Base-by-base conservation (phyloP, 768 basidiomycete genomes). In the Amanita phalloides region DNA sequence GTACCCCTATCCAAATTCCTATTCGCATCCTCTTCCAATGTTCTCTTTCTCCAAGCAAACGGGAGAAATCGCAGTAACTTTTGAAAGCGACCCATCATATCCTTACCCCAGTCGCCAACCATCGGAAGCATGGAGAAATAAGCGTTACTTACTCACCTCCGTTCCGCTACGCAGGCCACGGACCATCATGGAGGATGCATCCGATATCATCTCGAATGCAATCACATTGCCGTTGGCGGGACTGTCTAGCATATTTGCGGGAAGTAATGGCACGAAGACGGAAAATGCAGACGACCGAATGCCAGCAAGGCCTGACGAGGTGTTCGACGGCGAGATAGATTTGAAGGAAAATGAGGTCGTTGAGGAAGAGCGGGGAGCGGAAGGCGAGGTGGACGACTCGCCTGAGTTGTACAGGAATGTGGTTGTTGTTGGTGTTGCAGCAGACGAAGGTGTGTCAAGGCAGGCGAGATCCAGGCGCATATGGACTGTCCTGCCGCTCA, bases 381-480 rank as follows among this genome's bases (percentile, higher is more conserved):
- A 89, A 53, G 82, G 76, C 2, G 87, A 89, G 62, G 77, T 82
- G 11, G 89, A 92, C 59, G 83, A 91, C 61, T 82, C 84, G 11
- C 69, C 68, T 3, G 82, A 85, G 41, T 60, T 62, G 37, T 66
- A 70, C 11, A 71, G 89, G 57, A 67, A 69, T 39, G 76, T 87
- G 20, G 70, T 78, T 50, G 65, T 83, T 49, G 60, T 72, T 28
- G 69, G 73, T 37, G 71, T 78, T 51, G 44, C 55, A 3, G 58
- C 64, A 1, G 54, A 56, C 6, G 68, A 69, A 55, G 67, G 57
- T 54, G 48, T 67, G 33, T 61, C 61, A 7, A 62, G 65, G 26
- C 60, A 67, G 54, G 65, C 69, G 26, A 66, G 61, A 55, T 60
- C 61, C 30, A 61, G 73, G 48, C 63, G 73, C 51, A 61, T 59